A percentile compares a stretch with the other conserved stretches of the same genome.
Conservation (phyloP, 345 rosid species). For the Gossypium thurberi region DNA sequence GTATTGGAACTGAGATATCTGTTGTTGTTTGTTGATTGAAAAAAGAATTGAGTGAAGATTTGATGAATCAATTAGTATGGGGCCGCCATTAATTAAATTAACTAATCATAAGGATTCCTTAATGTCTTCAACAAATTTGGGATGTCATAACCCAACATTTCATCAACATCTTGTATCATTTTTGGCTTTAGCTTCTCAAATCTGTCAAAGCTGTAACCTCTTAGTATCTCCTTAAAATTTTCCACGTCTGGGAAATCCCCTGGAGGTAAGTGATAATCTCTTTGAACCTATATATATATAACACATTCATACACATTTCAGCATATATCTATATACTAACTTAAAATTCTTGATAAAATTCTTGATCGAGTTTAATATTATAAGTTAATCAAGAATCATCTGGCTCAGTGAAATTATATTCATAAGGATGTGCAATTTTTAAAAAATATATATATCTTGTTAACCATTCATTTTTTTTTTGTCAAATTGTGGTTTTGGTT, state of each 20-base stretch:
- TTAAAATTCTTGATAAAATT: too few species aligned
- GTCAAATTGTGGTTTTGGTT: too few species aligned
- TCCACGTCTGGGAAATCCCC: slow-evolving; percentile 89
- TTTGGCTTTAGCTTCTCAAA: slow-evolving; percentile 88
- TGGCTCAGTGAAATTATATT: too few species aligned
- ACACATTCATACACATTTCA: not conserved
- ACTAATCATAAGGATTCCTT: slow-evolving; percentile 69
- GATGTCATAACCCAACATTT: slow-evolving; percentile 87
- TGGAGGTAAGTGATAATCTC: slow-evolving; percentile 74
- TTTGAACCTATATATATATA: slow-evolving; percentile 57
- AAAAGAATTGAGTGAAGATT: not conserved
- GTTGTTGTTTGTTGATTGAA: not conserved
- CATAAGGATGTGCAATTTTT: too few species aligned
- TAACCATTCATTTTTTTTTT: too few species aligned
- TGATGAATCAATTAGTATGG: not conserved
- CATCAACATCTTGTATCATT: slow-evolving; percentile 82
- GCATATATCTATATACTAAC: not conserved
- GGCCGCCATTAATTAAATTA: not conserved
- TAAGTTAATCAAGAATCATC: too few species aligned
- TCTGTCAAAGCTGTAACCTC: slow-evolving; percentile 72
- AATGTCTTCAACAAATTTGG: slow-evolving; percentile 76
- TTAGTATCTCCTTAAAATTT: slow-evolving; percentile 60
- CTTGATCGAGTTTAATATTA: too few species aligned
- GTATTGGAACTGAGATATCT: not conserved
- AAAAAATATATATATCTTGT: too few species aligned